These are phyloP conservation scores for Neurospora sp. DNA, from an alignment of 495 filamentous ascomycete species.

Conservation along the genomic window DNA sequence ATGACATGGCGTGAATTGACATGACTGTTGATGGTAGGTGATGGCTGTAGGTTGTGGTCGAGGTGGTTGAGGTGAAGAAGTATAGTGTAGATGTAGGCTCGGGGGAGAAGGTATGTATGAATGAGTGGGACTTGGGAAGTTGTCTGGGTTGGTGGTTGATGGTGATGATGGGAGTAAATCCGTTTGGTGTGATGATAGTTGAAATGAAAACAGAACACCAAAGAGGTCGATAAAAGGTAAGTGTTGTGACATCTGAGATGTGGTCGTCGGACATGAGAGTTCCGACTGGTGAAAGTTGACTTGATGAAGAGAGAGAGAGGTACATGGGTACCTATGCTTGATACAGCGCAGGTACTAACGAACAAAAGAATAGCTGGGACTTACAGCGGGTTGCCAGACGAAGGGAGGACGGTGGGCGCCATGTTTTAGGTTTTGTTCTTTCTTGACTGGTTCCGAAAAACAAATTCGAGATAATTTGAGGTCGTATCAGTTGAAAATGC, in stretches of 20 bases:
- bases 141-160: no score
- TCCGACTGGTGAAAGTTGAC: background rate
- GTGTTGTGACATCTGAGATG: background rate
- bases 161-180: no score
- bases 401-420: constrained; percentile 43
- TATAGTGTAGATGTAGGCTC: no score
- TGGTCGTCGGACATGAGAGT: background rate
- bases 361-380: constrained; percentile 8
- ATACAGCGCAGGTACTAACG: background rate
- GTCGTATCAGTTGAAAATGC: background rate
- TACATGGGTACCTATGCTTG: background rate
- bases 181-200: no score
- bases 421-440: constrained; percentile 14
- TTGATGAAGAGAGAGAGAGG: background rate
- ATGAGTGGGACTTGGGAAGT: no score
- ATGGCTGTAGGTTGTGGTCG: no score
- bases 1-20: constrained; percentile 1
- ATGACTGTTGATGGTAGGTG: background rate
- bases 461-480: background rate
- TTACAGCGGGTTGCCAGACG: constrained; percentile 45
- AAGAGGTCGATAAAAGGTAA: background rate
- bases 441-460: background rate
- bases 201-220: background rate
- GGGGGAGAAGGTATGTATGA: no score
- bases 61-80: no score